These are phyloP conservation scores for Chaetoceros muelleri DNA, from an alignment of 108 stramenopile genomes.

Conservation along the genomic window DNA sequence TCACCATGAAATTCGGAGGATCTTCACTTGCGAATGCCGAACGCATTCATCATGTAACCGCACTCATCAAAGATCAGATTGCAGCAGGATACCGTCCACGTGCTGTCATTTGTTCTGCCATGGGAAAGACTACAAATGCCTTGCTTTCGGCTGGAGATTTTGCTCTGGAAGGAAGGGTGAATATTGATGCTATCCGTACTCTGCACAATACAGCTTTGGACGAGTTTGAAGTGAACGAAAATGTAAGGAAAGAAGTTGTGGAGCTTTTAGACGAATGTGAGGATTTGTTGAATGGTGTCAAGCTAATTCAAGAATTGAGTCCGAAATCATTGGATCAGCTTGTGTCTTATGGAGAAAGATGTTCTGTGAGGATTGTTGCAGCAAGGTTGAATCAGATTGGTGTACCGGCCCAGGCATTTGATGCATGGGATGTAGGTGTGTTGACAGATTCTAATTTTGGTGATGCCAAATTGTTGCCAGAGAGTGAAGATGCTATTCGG, in stretches of 20 bases:
- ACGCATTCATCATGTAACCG: conserved; percentile 82
- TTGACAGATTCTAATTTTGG: conserved; percentile 82
- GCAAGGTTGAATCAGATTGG: conserved; percentile 88
- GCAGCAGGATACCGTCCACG: conserved; percentile 37
- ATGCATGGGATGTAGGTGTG: conserved; percentile 92
- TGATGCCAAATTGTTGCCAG: conserved; percentile 76
- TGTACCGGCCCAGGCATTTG: conserved; percentile 88
- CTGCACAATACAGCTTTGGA: conserved; percentile 69
- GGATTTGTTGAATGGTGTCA: conserved; percentile 86
- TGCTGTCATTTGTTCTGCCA: conserved; percentile 90
- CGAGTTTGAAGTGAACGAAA: conserved; percentile 45
- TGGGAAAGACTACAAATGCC: conserved; percentile 96
- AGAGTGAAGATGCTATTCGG: conserved; percentile 37
- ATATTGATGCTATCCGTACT: conserved; percentile 82
- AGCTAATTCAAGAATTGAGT: conserved; percentile 81
- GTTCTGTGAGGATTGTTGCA: conserved; percentile 87
- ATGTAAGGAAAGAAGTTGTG: conserved; percentile 46
- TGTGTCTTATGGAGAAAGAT: conserved; percentile 90
- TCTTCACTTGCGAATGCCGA: conserved; percentile 79
- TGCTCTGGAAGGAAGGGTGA: conserved; percentile 86
- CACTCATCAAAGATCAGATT: conserved; percentile 83
- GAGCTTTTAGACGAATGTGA: conserved; percentile 77
- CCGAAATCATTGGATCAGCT: conserved; percentile 85
- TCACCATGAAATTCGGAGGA: conserved; percentile 94
- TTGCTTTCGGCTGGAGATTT: conserved; percentile 85